Evolutionary conservation across 331 rosid species (phyloP), one percentile per base, ranked within the genome.

Genomic region (Cydonia oblonga): DNA sequence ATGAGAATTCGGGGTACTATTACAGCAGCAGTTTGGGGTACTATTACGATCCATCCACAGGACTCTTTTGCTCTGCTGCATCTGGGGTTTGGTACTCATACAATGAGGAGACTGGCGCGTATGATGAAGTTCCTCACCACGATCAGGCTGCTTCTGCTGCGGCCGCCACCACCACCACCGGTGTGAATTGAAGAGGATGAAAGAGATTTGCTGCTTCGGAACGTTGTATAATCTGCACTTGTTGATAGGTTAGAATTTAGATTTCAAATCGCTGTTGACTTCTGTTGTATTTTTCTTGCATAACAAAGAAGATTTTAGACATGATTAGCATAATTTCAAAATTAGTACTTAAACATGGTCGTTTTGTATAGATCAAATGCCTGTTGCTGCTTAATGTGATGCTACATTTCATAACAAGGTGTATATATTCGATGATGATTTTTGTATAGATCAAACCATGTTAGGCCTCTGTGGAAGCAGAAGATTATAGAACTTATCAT

Each of bases 391-490:
- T 18, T 6, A 16, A 49, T 49, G 1, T 49, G 0, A 16, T 16
- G 20, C 54, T 49, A 49, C 54, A 49, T 49, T 49, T 49, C 54
- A 49, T 49, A 49, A 49, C 54, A 16, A 20, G 54, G 54, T 49
- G 54, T 49, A 54, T 3, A 35, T 25, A 14, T 24, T 18, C 4
- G 52, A 40, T 3, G 64, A 23, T 56, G 16, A 14, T 29, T 2
- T 35, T 9, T 35, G 46, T 10, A 32, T 1, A 9, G 49, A 72
- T 84, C 77, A 93, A 69, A 93, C 98, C 98, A 91, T 93, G 81
- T 84, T 84, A 59, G 96, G 98, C 81, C 98, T 85, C 86, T 91
- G 97, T 19, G 98, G 98, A 62, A 89, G 86, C 54, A 93, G 84
- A 59, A 93, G 96, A 83, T 91, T 93, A 72, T 93, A 93, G 58